Conservation (phyloP, 805 yeast species). For the Ascoidea rubescens region DNA sequence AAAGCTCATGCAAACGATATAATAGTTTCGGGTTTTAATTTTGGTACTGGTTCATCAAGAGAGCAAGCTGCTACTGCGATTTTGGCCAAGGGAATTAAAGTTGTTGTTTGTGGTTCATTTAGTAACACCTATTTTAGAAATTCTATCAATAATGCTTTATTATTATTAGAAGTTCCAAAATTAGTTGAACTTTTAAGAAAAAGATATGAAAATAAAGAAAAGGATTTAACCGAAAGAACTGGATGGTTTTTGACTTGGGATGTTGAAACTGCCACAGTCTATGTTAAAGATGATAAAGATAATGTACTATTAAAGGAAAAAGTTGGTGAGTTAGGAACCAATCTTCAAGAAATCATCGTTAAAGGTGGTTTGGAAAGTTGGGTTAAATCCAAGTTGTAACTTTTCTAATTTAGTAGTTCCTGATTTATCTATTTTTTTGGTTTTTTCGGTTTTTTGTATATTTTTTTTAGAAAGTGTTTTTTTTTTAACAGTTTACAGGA, state of each 20-base stretch:
- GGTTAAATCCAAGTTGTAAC: slow-evolving; percentile 63
- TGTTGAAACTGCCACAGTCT: slow-evolving; percentile 70
- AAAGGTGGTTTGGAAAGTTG: slow-evolving; percentile 98
- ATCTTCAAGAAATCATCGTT: slow-evolving; percentile 91
- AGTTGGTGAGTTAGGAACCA: slow-evolving; percentile 92
- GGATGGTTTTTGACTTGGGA: slow-evolving; percentile 92
- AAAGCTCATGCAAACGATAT: slow-evolving; percentile 85
- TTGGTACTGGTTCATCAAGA: slow-evolving; percentile 97
- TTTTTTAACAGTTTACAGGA: too few species aligned
- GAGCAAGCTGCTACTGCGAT: slow-evolving; percentile 99
- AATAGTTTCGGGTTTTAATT: slow-evolving; percentile 82
- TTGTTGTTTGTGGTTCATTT: slow-evolving; percentile 94
- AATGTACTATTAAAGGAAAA: slow-evolving; percentile 57
- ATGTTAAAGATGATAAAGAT: slow-evolving; percentile 54
- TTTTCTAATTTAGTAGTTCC: not conserved
- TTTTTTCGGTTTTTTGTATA: too few species aligned
- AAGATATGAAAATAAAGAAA: slow-evolving; percentile 31
- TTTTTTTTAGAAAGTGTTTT: too few species aligned
- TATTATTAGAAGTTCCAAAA: slow-evolving; percentile 88
- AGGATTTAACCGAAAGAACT: slow-evolving; percentile 84
- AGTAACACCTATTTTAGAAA: slow-evolving; percentile 95
- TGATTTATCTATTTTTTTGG: not conserved
- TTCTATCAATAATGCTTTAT: slow-evolving; percentile 88
- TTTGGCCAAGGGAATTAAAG: slow-evolving; percentile 80
- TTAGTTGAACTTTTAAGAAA: slow-evolving; percentile 67